Evolutionary conservation across 495 filamentous ascomycete genomes (phyloP).

Genomic region (Xylaria bambusicola): DNA sequence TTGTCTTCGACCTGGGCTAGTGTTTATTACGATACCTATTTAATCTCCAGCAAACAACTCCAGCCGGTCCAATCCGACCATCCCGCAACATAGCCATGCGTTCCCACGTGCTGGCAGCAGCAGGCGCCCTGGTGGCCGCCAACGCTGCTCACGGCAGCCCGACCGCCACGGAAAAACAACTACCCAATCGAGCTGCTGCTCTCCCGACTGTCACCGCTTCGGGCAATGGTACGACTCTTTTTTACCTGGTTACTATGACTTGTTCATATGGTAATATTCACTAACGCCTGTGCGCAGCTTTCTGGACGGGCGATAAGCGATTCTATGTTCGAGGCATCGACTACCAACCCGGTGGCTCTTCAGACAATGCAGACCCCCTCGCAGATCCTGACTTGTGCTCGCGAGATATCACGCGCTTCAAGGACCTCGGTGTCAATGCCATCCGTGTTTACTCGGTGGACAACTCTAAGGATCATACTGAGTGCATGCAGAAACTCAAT

Average conservation of each 20-base stretch:
- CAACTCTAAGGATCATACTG: constrained; percentile 79
- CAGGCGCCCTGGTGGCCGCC: constrained; percentile 54
- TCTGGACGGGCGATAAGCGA: constrained; percentile 78
- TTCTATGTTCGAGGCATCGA: constrained; percentile 96
- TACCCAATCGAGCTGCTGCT: constrained; percentile 50
- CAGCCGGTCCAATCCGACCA: background rate
- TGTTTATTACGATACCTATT: background rate
- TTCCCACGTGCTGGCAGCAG: constrained; percentile 45
- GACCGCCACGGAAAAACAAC: constrained; percentile 59
- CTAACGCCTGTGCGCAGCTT: constrained; percentile 56
- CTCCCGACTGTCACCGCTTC: constrained; percentile 48
- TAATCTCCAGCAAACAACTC: background rate
- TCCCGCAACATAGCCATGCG: constrained; percentile 48
- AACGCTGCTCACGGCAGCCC: constrained; percentile 57
- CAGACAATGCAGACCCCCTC: constrained; percentile 75
- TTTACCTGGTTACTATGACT: background rate
- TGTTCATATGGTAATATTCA: background rate
- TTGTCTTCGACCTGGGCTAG: background rate
- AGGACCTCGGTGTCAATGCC: constrained; percentile 85
- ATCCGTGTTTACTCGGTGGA: constrained; percentile 92
- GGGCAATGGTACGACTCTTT: constrained; percentile 44
- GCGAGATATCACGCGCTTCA: constrained; percentile 83
- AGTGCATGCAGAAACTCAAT: constrained; percentile 79
- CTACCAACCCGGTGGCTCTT: constrained; percentile 92
- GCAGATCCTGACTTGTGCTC: constrained; percentile 69